Conservation (phyloP, 1,284 basidiomycete species). For the Anthracocystis panici-leucophaei region DNA sequence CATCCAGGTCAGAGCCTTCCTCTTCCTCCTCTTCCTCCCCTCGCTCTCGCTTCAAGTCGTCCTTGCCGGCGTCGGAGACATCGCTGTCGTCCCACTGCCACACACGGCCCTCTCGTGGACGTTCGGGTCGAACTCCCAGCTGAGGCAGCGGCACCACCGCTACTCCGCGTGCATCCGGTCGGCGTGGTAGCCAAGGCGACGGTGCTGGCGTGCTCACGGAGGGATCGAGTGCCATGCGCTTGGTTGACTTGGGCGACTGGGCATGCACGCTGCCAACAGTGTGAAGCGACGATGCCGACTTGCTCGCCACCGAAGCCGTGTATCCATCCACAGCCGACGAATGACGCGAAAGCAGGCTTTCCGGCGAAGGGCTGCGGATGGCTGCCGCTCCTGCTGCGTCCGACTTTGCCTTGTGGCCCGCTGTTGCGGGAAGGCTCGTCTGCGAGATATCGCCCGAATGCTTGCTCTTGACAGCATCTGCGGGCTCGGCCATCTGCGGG, state of each 20-base stretch:
- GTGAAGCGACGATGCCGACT: conserved; percentile 38
- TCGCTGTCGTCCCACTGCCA: conserved; percentile 60
- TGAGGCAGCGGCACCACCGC: conserved; percentile 64
- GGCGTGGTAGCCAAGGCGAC: conserved; percentile 58
- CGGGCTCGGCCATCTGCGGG: conserved; percentile 12
- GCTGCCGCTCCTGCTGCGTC: neutral
- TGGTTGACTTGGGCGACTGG: conserved; percentile 26
- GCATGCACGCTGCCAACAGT: conserved; percentile 16
- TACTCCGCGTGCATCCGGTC: conserved; percentile 63
- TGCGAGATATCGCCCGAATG: neutral
- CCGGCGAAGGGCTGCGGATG: conserved; percentile 28
- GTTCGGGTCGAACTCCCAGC: conserved; percentile 62
- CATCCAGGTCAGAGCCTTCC: conserved; percentile 55
- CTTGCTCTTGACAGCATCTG: conserved; percentile 8
- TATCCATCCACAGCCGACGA: conserved; percentile 40
- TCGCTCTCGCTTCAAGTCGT: conserved; percentile 5
- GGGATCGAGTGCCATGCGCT: conserved; percentile 49
- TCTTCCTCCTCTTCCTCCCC: conserved; percentile 52
- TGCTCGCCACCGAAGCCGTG: conserved; percentile 32
- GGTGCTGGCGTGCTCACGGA: conserved; percentile 61
- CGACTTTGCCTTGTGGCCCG: neutral
- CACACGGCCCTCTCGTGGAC: conserved; percentile 63
- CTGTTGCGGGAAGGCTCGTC: neutral
- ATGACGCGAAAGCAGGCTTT: conserved; percentile 37
- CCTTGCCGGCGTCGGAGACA: conserved; percentile 28